phyloP scores from a whole-genome alignment of 768 basidiomycete species.

The Tulasnella sp. region DNA sequence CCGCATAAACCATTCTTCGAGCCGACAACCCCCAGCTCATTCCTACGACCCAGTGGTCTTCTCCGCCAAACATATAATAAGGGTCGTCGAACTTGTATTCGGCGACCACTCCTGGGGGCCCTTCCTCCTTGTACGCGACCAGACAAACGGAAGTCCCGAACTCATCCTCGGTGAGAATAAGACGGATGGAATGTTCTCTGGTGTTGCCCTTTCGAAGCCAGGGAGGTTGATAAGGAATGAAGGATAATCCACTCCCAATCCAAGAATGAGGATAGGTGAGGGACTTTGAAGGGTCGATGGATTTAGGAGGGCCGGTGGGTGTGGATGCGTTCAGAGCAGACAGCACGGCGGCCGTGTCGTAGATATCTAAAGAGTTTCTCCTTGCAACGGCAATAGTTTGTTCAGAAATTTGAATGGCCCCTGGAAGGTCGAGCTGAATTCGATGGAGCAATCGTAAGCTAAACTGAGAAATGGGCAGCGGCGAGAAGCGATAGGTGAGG shows the following conservation, averaged over 20 bases:
- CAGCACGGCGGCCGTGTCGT: background rate
- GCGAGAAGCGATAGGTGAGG: too few relatives aligned
- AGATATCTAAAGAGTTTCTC: background rate
- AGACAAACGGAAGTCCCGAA: conserved; percentile 26
- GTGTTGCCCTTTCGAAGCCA: background rate
- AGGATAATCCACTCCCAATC: background rate
- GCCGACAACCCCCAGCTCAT: background rate
- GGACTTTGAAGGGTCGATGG: background rate
- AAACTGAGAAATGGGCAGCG: too few relatives aligned
- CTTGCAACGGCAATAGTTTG: background rate
- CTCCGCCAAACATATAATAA: background rate
- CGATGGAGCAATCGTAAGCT: too few relatives aligned
- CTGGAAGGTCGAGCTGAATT: background rate
- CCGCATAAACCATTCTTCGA: background rate
- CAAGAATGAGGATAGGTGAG: background rate
- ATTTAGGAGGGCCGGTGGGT: background rate
- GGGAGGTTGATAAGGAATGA: background rate
- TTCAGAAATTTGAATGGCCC: background rate
- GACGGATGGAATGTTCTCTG: background rate
- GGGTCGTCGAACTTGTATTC: background rate
- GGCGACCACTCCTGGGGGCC: background rate
- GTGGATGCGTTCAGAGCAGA: background rate
- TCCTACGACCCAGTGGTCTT: background rate
- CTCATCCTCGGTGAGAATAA: conserved; percentile 40
- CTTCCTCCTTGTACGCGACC: background rate